Percentiles rank a stretch among this genome's conserved stretches.
Conservation (phyloP, 1,284 basidiomycete genomes). For the Heterobasidion annosum region DNA sequence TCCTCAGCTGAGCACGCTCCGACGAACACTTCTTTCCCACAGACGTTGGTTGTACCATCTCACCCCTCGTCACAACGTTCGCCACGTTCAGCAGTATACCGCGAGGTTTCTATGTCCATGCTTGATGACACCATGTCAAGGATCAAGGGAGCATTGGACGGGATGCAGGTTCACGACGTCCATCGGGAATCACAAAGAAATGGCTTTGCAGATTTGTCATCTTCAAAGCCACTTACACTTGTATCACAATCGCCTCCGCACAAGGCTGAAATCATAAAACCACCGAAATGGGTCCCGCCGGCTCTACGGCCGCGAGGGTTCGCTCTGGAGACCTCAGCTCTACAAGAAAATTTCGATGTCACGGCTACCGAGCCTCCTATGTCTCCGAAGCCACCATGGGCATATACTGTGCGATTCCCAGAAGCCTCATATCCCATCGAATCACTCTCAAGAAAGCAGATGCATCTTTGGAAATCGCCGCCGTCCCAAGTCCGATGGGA, state of each 20-base stretch:
- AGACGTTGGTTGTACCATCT: constrained; percentile 5
- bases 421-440: constrained; percentile 29
- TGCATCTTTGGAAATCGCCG: constrained; percentile 28
- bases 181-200: constrained; percentile 6
- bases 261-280: constrained; percentile 12
- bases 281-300: constrained; percentile 46
- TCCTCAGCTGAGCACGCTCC: neutral
- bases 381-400: constrained; percentile 40
- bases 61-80: constrained; percentile 15
- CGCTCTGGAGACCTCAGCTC: constrained; percentile 4
- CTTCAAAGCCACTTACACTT: neutral
- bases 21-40: constrained; percentile 4
- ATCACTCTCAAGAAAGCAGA: constrained; percentile 36
- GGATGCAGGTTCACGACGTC: constrained; percentile 46
- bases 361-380: constrained; percentile 7
- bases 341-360: constrained; percentile 9
- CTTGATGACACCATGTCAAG: constrained; percentile 83
- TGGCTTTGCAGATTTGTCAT: constrained; percentile 10
- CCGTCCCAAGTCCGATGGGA: constrained; percentile 46
- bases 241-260: constrained; percentile 5
- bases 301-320: constrained; percentile 32
- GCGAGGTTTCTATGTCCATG: constrained; percentile 65
- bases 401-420: constrained; percentile 52
- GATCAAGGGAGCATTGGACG: constrained; percentile 78
- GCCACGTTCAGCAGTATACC: constrained; percentile 30